phyloP scores from a whole-genome alignment of 768 basidiomycete species.

The Trametes cubensis region DNA sequence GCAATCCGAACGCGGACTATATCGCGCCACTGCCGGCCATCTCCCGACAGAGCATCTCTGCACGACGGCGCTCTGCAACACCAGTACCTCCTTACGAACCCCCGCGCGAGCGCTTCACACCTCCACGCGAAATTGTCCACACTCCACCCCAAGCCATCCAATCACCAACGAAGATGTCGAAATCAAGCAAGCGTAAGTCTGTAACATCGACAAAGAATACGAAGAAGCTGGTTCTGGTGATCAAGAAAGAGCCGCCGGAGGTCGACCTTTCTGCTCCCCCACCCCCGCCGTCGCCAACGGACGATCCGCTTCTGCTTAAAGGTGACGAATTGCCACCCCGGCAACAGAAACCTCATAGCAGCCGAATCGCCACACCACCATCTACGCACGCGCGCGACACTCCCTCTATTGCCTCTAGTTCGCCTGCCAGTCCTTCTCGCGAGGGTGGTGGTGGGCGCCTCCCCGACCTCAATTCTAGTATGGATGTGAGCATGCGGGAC shows the following conservation, averaged over 20 bases:
- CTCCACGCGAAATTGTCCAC: slow-evolving; percentile 63
- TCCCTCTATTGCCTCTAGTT: slow-evolving; percentile 40
- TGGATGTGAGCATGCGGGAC: slow-evolving; percentile 19
- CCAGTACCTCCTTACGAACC: slow-evolving; percentile 66
- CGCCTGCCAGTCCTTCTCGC: slow-evolving; percentile 26
- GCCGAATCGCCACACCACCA: slow-evolving; percentile 29
- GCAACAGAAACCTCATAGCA: slow-evolving; percentile 11
- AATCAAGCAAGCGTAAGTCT: slow-evolving; percentile 44
- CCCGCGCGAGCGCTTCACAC: slow-evolving; percentile 67
- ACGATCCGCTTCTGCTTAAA: slow-evolving; percentile 69
- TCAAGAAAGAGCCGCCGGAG: slow-evolving; percentile 69
- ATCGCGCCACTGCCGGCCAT: slow-evolving; percentile 40
- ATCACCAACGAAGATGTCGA: slow-evolving; percentile 34
- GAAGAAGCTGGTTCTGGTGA: slow-evolving; percentile 31
- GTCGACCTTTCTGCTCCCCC: slow-evolving; percentile 60
- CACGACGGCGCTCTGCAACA: slow-evolving; percentile 49
- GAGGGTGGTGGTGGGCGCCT: slow-evolving; percentile 17
- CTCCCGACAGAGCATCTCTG: slow-evolving; percentile 29
- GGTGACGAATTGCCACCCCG: slow-evolving; percentile 41
- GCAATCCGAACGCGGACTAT: slow-evolving; percentile 54
- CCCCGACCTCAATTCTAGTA: slow-evolving; percentile 24
- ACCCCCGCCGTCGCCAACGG: slow-evolving; percentile 73
- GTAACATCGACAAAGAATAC: slow-evolving; percentile 31
- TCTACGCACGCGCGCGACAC: slow-evolving; percentile 40
- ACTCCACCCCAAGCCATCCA: slow-evolving; percentile 37